A percentile compares a stretch with the other conserved stretches of the same genome.
Conservation (phyloP, 208 protist species). For the Crithidia brevicula region DNA sequence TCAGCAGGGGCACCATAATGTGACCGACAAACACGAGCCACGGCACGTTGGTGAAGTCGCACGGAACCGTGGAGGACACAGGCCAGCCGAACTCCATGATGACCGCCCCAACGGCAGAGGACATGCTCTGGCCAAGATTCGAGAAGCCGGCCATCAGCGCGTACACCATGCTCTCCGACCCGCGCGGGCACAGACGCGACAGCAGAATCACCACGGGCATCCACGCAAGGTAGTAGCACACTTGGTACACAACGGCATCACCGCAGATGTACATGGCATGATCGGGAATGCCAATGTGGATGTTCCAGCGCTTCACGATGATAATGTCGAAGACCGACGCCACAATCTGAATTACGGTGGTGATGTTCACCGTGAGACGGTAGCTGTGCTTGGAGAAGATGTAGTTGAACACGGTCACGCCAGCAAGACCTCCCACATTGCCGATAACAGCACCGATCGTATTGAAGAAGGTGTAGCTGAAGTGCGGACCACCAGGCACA, state of each 20-base stretch:
- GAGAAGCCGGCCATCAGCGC: conserved; percentile 77
- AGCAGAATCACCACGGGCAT: conserved; percentile 76
- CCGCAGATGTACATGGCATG: conserved; percentile 70
- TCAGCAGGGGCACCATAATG: conserved; percentile 51
- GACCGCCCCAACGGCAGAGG: conserved; percentile 40
- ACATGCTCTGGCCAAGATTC: conserved; percentile 66
- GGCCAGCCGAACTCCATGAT: conserved; percentile 53
- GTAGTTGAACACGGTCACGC: conserved; percentile 52
- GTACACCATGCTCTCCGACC: conserved; percentile 74
- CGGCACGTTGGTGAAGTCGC: conserved; percentile 68
- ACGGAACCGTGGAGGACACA: conserved; percentile 43
- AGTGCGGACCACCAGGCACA: conserved; percentile 54
- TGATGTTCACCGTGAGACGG: conserved; percentile 48
- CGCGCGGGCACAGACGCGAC: conserved; percentile 76
- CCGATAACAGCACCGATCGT: conserved; percentile 50
- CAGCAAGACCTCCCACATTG: conserved; percentile 35
- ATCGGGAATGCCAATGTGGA: conserved; percentile 49
- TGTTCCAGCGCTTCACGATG: conserved; percentile 60
- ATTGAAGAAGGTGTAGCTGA: conserved; percentile 60
- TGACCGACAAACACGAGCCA: conserved; percentile 61
- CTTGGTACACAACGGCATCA: conserved; percentile 57
- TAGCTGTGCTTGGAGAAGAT: conserved; percentile 61
- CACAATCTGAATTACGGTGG: conserved; percentile 33
- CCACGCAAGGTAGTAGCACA: conserved; percentile 59
- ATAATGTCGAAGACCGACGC: conserved; percentile 61